These are phyloP conservation scores for Gleditsia sinensis DNA, from an alignment of 306 rosid species.

Conservation along the genomic window DNA sequence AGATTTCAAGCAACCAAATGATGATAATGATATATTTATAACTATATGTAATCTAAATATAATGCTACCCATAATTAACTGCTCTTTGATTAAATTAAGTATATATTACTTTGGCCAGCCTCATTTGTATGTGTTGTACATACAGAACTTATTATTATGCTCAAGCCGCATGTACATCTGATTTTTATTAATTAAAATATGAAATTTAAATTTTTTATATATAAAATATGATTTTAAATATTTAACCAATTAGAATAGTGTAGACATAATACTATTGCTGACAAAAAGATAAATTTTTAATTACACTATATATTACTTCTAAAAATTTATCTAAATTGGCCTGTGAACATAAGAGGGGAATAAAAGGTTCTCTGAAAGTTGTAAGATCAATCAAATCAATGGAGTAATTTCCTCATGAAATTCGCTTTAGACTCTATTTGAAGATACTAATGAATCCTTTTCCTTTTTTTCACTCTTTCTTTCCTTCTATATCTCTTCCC, in stretches of 20 bases:
- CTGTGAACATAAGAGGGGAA: not conserved
- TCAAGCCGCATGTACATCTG: too few relatives aligned
- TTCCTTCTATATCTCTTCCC: not conserved
- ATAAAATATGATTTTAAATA: too few relatives aligned
- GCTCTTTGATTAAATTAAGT: not conserved
- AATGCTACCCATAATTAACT: not conserved
- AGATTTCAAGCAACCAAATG: not conserved
- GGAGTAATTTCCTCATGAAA: too few relatives aligned
- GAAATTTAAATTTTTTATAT: too few relatives aligned
- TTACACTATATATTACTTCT: not conserved
- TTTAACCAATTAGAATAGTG: too few relatives aligned
- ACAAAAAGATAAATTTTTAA: too few relatives aligned
- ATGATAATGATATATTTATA: not conserved
- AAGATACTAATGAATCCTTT: slow-evolving; percentile 19
- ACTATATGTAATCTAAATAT: not conserved
- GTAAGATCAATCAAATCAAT: slow-evolving; percentile 26
- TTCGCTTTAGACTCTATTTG: not conserved
- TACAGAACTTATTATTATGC: too few relatives aligned
- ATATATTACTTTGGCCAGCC: not conserved
- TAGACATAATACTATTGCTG: too few relatives aligned
- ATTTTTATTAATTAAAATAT: too few relatives aligned
- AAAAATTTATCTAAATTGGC: too few relatives aligned
- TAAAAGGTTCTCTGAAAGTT: not conserved
- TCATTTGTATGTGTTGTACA: too few relatives aligned
- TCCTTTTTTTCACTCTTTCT: not conserved